Percentiles rank a stretch among this genome's conserved stretches.
These are phyloP conservation scores for Gigaspora rosea DNA, from an alignment of 192 early-diverging fungal species.

Conservation along the genomic window DNA sequence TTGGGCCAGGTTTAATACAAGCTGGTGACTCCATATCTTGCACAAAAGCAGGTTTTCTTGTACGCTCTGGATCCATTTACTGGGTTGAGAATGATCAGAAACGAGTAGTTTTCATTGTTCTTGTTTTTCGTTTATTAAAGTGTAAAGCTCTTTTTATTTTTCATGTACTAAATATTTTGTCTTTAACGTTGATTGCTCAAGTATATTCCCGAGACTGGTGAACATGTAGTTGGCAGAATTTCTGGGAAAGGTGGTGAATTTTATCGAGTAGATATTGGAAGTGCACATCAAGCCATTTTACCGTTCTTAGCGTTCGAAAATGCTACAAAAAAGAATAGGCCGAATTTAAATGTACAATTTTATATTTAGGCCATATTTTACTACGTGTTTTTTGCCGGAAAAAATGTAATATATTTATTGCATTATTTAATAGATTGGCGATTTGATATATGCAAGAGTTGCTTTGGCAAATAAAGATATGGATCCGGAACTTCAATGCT, in stretches of 20 bases:
- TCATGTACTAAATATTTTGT: background rate
- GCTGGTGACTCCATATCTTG: conserved; percentile 63
- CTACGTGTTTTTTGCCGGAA: no score
- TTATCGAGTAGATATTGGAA: conserved; percentile 94
- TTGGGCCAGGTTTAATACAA: conserved; percentile 86
- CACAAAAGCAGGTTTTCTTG: conserved; percentile 73
- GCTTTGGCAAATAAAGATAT: conserved; percentile 90
- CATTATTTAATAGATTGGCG: conserved; percentile 53
- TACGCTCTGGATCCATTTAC: conserved; percentile 57
- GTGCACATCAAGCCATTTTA: conserved; percentile 81
- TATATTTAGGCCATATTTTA: background rate
- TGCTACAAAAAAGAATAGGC: conserved; percentile 88
- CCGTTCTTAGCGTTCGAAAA: conserved; percentile 89
- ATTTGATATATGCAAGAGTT: conserved; percentile 83
- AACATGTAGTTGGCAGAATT: conserved; percentile 88
- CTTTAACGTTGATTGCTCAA: conserved; percentile 30
- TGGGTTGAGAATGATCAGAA: conserved; percentile 85
- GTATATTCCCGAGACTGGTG: conserved; percentile 86
- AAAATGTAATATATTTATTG: no score
- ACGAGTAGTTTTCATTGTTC: conserved; percentile 52
- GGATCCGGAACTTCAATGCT: conserved; percentile 96
- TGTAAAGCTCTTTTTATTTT: background rate
- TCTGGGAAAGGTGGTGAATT: conserved; percentile 65
- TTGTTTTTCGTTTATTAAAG: conserved; percentile 2
- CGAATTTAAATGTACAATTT: conserved; percentile 65